Base-by-base conservation (phyloP, 805 yeast genomes). In the Yamadazyma philogaea region DNA sequence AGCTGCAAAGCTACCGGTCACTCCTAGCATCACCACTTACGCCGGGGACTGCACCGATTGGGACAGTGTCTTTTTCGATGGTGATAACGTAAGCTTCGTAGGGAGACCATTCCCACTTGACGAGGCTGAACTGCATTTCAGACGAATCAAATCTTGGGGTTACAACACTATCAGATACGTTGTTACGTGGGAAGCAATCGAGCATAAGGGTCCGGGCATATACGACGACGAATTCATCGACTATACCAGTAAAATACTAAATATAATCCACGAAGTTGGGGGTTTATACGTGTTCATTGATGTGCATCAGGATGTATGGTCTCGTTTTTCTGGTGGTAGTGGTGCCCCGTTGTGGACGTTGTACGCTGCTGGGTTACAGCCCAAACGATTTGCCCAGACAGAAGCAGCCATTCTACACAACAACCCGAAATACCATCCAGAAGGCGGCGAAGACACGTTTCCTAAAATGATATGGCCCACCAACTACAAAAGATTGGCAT, bases 311-410 rank as follows among this genome's bases (percentile, higher is more conserved):
- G 97, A 90, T 59, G 95, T 83, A 10, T 90, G 97, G 97, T 82
- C 93, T 1, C 75, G 96, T 37, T 86, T 74, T 57, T 70, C 81
- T 8, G 96, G 96, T 4, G 97, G 97, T 2, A 81, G 87, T 36
- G 97, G 97, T 15, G 96, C 96, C 3, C 97, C 97, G 1, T 54
- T 87, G 55, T 90, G 97, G 97, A 89, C 97, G 0, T 59, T 89
- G 3, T 82, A 85, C 55, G 90, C 93, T 18, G 95, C 91, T 2
- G 96, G 96, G 1, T 64, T 90, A 37, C 78, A 90, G 43, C 96
- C 96, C 0, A 68, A 59, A n/a, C 61, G 77, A n/a, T 87, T 93
- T 53, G 62, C 74, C 1, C 70, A 51, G 2, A 86, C 93, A 4
- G 87, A 84, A 45, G 95, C 96, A 1, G 91, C 96, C 0, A 60